Percentiles rank a stretch among this genome's conserved stretches.
Evolutionary conservation across 2,329 filamentous ascomycete genomes (phyloP).

Genomic region (Achaetomium macrosporum): DNA sequence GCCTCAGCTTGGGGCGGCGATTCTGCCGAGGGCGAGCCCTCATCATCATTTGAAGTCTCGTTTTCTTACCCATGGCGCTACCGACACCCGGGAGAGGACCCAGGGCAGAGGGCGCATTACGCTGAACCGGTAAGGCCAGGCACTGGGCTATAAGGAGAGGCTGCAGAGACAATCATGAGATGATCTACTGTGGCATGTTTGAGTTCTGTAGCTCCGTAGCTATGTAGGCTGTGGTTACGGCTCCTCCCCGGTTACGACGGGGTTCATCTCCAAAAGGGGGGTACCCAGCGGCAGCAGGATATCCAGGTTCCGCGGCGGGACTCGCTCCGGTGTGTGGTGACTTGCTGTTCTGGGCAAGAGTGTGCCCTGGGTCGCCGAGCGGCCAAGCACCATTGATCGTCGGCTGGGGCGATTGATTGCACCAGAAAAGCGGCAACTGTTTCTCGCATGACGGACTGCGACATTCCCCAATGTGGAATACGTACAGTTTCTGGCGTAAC

Average conservation of each 20-base stretch:
- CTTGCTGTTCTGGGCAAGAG: conserved; percentile 11
- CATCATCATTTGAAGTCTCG: conserved; percentile 2
- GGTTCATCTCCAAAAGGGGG: not conserved
- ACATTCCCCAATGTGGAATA: not conserved
- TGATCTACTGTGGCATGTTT: not conserved
- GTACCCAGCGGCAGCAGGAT: not conserved
- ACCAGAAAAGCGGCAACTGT: not conserved
- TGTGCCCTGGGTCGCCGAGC: conserved; percentile 1
- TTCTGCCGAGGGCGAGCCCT: conserved; percentile 15
- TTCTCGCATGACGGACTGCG: not conserved
- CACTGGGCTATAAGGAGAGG: not conserved
- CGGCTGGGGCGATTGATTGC: not conserved
- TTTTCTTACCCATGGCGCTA: conserved; percentile 8
- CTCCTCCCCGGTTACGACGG: not conserved
- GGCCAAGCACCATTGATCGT: conserved; percentile 1
- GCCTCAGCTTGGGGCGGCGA: conserved; percentile 20
- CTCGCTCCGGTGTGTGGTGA: conserved; percentile 18
- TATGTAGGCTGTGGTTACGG: not conserved
- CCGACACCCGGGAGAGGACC: not conserved
- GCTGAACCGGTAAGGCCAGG: not conserved
- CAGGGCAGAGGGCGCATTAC: conserved; percentile 3
- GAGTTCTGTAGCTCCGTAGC: not conserved
- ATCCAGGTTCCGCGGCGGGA: conserved; percentile 17
- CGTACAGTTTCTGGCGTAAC: not conserved
- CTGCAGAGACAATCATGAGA: not conserved